Evolutionary conservation across 2,329 filamentous ascomycete genomes (phyloP).

Genomic region (Xylariales sp.): DNA sequence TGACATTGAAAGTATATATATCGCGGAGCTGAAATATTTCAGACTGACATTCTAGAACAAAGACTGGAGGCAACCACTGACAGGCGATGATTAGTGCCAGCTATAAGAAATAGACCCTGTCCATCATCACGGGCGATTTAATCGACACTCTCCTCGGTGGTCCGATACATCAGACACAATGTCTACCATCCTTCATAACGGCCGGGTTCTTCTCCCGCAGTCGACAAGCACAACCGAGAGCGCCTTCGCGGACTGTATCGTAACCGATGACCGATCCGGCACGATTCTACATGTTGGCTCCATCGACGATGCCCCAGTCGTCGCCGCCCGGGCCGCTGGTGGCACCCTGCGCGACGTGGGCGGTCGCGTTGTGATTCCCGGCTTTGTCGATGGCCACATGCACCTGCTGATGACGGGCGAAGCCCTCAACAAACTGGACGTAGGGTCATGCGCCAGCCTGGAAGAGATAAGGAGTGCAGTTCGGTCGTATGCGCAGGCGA

Average conservation of each 20-base stretch:
- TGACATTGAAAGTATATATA: too few relatives aligned
- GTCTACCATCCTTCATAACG: background rate
- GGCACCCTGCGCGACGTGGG: constrained; percentile 15
- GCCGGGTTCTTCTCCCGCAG: background rate
- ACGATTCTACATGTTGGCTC: constrained; percentile 14
- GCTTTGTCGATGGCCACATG: constrained; percentile 55
- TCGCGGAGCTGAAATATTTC: too few relatives aligned
- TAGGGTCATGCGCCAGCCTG: constrained; percentile 43
- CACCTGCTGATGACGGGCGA: constrained; percentile 52
- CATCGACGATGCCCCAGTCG: constrained; percentile 10
- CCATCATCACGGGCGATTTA: too few relatives aligned
- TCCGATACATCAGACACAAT: background rate
- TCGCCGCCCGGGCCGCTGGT: constrained; percentile 8
- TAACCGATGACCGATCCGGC: constrained; percentile 2
- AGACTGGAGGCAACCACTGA: too few relatives aligned
- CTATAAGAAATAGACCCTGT: too few relatives aligned
- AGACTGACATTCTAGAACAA: too few relatives aligned
- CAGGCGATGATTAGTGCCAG: too few relatives aligned
- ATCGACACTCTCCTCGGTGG: too few relatives aligned
- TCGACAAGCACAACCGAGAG: background rate
- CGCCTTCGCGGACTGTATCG: background rate
- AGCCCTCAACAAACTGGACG: constrained; percentile 44
- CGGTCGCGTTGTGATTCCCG: constrained; percentile 40
- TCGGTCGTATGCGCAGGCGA: constrained; percentile 36
- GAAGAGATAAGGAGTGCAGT: constrained; percentile 45